phyloP scores from a whole-genome alignment of 164 flowering plant genomes.

The Stephania cephalantha region DNA sequence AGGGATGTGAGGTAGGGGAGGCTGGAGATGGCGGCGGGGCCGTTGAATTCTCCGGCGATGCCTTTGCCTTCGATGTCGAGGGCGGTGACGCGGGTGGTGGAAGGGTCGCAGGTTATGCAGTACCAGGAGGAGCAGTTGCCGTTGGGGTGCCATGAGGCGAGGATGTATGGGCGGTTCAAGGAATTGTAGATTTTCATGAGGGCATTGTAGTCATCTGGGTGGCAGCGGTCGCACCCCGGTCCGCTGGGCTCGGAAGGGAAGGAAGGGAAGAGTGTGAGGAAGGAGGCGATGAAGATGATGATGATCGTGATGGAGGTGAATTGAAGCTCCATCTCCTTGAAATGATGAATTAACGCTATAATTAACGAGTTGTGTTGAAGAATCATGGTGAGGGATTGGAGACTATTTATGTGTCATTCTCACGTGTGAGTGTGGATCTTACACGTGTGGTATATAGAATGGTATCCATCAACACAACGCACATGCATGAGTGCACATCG shows the following conservation, averaged over 20 bases:
- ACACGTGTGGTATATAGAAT: too few species aligned
- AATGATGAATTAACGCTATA: too few species aligned
- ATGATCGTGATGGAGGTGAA: too few species aligned
- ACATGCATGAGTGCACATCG: too few species aligned
- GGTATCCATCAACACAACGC: too few species aligned
- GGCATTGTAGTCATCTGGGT: constrained; percentile 55
- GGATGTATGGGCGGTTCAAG: constrained; percentile 49
- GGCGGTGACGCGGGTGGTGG: constrained; percentile 36
- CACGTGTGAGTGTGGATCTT: too few species aligned
- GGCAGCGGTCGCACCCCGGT: constrained; percentile 28
- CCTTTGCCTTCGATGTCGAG: constrained; percentile 37
- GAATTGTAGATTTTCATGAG: constrained; percentile 54
- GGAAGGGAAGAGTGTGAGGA: constrained; percentile 5
- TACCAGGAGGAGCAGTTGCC: constrained; percentile 67
- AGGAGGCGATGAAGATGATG: constrained; percentile 5
- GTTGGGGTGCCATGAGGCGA: constrained; percentile 48
- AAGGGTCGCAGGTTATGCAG: constrained; percentile 37
- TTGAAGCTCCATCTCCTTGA: too few species aligned
- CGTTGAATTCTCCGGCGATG: background rate
- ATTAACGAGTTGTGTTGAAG: too few species aligned
- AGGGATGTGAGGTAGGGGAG: constrained; percentile 53
- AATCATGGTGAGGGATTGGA: too few species aligned
- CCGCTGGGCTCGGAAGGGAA: too few species aligned
- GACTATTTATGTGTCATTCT: too few species aligned
- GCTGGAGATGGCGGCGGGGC: constrained; percentile 41